Base-by-base conservation (phyloP, 129 eudicot genomes). In the Pittosporum tobira region DNA sequence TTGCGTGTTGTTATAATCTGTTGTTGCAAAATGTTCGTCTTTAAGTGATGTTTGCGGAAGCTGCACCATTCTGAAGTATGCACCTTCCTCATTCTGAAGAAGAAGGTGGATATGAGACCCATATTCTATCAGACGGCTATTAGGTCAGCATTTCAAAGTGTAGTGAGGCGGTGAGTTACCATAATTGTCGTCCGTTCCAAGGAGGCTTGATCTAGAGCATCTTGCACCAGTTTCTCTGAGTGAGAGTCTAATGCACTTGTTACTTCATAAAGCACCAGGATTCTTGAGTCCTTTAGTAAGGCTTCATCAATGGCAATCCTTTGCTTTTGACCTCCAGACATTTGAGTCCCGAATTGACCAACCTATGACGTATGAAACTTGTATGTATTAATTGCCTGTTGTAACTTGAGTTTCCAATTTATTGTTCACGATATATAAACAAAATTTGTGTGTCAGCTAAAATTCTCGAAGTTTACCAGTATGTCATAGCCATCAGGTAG, bases 81-180 rank as follows among this genome's bases (percentile, higher is more conserved):
- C 63, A 22, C 63, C 63, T 19, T 59, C n/a, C 9, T 24, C 19
- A 20, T 38, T 59, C 28, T 38, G 63, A 6, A 59, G n/a, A n/a
- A n/a, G 46, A 15, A 59, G 50, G 28, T 59, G n/a, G 26, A 1
- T 6, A 13, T 59, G 64, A 11, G 64, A 37, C 19, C 64, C 64
- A 1, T 27, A 42, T 24, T 59, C 64, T 40, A 59, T 15, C 1
- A 59, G 14, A 59, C 50, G 13, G 48, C 31, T 7, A 59, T 59
- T 3, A 27, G 4, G 48, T 59, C 51, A 24, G 50, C 64, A 20
- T 59, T 34, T 4, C 46, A 51, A 2, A 59, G 8, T 22, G 64
- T 59, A n/a, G 64, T 59, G 16, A 59, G 64, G 51, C 51, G 64
- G 51, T 59, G 64, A 22, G 64, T 37, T 22, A 59, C 51, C 1